These are phyloP conservation scores for Colletotrichum chlorophyti DNA, from an alignment of 2,329 filamentous ascomycete species.

Conservation along the genomic window DNA sequence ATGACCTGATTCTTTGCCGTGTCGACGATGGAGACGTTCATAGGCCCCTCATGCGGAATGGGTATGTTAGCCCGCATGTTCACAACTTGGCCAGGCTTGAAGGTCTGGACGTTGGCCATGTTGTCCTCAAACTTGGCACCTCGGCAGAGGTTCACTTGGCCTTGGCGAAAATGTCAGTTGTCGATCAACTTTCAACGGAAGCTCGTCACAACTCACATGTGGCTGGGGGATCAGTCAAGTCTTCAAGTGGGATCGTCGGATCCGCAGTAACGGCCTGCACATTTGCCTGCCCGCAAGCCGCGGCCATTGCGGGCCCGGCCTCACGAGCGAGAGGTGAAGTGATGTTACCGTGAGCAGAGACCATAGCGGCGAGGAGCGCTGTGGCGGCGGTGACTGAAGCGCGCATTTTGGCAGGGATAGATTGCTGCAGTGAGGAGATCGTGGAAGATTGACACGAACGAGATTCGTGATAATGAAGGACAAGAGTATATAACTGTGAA, in stretches of 20 bases:
- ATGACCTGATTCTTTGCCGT: conserved; percentile 58
- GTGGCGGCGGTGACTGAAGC: conserved; percentile 21
- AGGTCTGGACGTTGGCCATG: conserved; percentile 48
- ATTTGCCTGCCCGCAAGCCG: conserved; percentile 50
- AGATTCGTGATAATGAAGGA: neutral
- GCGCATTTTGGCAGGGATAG: conserved; percentile 23
- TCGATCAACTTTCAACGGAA: neutral
- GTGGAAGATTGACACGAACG: no score
- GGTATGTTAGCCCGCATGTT: conserved; percentile 47
- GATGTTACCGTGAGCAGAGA: conserved; percentile 52
- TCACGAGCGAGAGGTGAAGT: conserved; percentile 47
- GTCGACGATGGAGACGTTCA: conserved; percentile 65
- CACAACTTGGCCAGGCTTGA: conserved; percentile 49
- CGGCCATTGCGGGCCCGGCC: conserved; percentile 49
- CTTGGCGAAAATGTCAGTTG: conserved; percentile 6
- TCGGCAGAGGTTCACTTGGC: conserved; percentile 50
- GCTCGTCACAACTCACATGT: conserved; percentile 33
- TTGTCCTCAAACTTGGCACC: conserved; percentile 55
- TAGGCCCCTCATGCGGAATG: conserved; percentile 52
- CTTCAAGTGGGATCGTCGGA: conserved; percentile 43
- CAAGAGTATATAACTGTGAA: neutral
- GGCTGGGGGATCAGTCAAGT: conserved; percentile 32
- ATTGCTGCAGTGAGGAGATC: neutral
- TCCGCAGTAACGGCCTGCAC: conserved; percentile 43
- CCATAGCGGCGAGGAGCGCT: conserved; percentile 31